phyloP scores from a whole-genome alignment of 768 basidiomycete species.

The Xerocomellus chrysenteron region DNA sequence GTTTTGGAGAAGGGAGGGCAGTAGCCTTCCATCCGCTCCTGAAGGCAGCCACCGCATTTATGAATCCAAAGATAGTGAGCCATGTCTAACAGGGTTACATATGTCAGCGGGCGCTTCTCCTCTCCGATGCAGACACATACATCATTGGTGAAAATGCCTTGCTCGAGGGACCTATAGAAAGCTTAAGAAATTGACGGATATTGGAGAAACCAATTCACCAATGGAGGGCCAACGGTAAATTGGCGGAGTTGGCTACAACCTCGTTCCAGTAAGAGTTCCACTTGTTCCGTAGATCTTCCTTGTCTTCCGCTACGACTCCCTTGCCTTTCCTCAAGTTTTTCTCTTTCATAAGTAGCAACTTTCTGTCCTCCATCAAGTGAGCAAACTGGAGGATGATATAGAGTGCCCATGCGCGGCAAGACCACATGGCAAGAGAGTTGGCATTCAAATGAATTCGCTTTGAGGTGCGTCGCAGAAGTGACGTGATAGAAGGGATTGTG shows the following conservation, averaged over 20 bases:
- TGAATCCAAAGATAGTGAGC: slow-evolving; percentile 41
- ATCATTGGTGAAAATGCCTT: slow-evolving; percentile 65
- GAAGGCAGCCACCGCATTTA: slow-evolving; percentile 61
- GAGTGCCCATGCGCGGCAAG: slow-evolving; percentile 76
- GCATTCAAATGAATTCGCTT: slow-evolving; percentile 47
- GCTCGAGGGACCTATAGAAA: slow-evolving; percentile 58
- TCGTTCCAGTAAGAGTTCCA: slow-evolving; percentile 75
- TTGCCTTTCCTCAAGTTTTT: slow-evolving; percentile 58
- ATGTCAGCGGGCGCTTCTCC: slow-evolving; percentile 1
- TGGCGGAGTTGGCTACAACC: slow-evolving; percentile 66
- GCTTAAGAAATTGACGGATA: neutral
- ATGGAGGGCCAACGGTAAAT: slow-evolving; percentile 82
- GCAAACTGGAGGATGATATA: slow-evolving; percentile 78
- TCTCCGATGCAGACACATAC: slow-evolving; percentile 36
- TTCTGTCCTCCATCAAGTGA: slow-evolving; percentile 67
- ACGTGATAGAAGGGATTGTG: slow-evolving; percentile 45
- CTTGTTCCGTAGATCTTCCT: slow-evolving; percentile 52
- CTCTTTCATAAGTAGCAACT: slow-evolving; percentile 54
- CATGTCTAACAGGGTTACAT: slow-evolving; percentile 31
- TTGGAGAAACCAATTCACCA: slow-evolving; percentile 49
- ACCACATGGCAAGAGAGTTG: slow-evolving; percentile 60
- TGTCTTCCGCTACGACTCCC: slow-evolving; percentile 51
- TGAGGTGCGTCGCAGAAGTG: slow-evolving; percentile 41
- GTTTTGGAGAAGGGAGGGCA: slow-evolving; percentile 29
- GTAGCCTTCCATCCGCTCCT: slow-evolving; percentile 73